Percentiles rank a stretch among this genome's conserved stretches.
Evolutionary conservation across 208 protist genomes (phyloP).

Genomic region (Vickermania ingenoplastis): DNA sequence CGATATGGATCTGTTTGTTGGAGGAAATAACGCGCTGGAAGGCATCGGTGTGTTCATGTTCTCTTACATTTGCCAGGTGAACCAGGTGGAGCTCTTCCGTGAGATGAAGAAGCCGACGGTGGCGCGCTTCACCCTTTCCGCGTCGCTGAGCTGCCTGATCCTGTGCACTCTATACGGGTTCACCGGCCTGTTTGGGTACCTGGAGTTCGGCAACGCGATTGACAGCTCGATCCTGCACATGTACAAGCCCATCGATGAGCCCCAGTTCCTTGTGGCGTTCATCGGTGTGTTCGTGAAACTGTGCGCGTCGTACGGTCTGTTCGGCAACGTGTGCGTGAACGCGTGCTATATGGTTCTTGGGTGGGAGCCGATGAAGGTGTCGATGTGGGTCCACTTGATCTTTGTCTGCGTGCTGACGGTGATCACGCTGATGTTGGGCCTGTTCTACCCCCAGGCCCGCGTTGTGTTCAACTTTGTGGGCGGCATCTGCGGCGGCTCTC

Average conservation of each 20-base stretch:
- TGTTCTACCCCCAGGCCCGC: conserved; percentile 27
- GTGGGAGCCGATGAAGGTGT: conserved; percentile 6
- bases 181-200: conserved; percentile 26
- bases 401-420: conserved; percentile 8
- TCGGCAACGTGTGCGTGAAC: conserved; percentile 11
- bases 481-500: conserved; percentile 15
- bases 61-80: conserved; percentile 26
- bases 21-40: conserved; percentile 12
- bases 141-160: conserved; percentile 17
- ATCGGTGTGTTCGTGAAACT: conserved; percentile 21
- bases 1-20: conserved; percentile 4
- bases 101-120: conserved; percentile 25
- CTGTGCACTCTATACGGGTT: conserved; percentile 21
- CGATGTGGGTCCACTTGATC: conserved; percentile 7
- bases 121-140: conserved; percentile 11
- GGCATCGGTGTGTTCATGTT: conserved; percentile 29
- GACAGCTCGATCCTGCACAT: conserved; percentile 16
- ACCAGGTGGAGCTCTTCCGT: conserved; percentile 17
- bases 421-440: conserved; percentile 13
- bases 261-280: conserved; percentile 15
- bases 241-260: conserved; percentile 21
- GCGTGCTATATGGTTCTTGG: conserved; percentile 7
- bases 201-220: conserved; percentile 22
- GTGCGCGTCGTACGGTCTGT: conserved; percentile 11
- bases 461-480: conserved; percentile 29